phyloP scores from a whole-genome alignment of 176 grass and related monocot genomes.

The Stipa capillata region DNA sequence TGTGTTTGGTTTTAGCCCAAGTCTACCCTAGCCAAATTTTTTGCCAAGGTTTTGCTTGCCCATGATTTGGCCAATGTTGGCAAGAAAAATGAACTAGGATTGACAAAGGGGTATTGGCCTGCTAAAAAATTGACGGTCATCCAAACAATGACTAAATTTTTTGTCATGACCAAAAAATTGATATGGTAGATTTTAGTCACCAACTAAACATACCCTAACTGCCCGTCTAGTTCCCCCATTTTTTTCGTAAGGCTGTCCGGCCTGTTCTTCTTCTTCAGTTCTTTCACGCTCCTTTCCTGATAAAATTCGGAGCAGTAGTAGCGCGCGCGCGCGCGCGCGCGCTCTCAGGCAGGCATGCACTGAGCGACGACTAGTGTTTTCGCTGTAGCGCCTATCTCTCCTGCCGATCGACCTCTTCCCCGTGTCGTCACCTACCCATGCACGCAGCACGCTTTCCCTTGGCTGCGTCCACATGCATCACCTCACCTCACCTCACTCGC shows the following conservation, averaged over 20 bases:
- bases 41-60: too few relatives aligned
- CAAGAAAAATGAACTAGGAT: too few relatives aligned
- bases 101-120: too few relatives aligned
- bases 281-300: not conserved
- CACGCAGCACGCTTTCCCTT: conserved; percentile 34
- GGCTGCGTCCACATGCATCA: conserved; percentile 14
- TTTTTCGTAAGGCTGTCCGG: not conserved
- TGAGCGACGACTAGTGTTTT: conserved; percentile 32
- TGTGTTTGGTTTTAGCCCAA: too few relatives aligned
- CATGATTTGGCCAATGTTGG: too few relatives aligned
- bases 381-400: conserved; percentile 22
- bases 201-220: too few relatives aligned
- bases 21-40: too few relatives aligned
- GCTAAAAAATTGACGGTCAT: too few relatives aligned
- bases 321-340: not conserved
- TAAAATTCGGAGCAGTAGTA: not conserved
- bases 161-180: too few relatives aligned
- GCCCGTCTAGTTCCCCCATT: too few relatives aligned
- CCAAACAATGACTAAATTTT: too few relatives aligned
- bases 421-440: conserved; percentile 31
- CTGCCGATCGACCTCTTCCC: conserved; percentile 30
- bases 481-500: not conserved
- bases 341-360: conserved; percentile 8
- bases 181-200: too few relatives aligned
- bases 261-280: not conserved